These are phyloP conservation scores for Metschnikowia reukaufii DNA, from an alignment of 805 yeast genomes.

Conservation along the genomic window DNA sequence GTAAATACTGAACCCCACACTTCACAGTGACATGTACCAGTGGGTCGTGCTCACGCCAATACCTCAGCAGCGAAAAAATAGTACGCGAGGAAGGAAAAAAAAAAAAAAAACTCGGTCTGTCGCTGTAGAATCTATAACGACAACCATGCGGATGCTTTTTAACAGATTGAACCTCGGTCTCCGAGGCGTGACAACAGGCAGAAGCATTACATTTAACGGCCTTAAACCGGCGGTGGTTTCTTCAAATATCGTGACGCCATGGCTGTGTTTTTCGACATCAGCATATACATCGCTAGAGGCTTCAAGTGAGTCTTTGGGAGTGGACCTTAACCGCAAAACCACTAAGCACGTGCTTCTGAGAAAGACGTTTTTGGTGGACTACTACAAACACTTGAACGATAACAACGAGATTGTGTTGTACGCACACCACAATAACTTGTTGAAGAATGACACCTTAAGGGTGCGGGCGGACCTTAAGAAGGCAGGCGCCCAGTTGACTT, in stretches of 20 bases:
- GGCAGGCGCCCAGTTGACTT: slow-evolving; percentile 68
- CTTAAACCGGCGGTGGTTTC: neutral
- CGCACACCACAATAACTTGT: slow-evolving; percentile 81
- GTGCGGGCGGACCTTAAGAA: slow-evolving; percentile 61
- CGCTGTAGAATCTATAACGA: neutral
- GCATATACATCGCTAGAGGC: neutral
- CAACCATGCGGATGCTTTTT: slow-evolving; percentile 4
- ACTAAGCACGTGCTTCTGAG: slow-evolving; percentile 68
- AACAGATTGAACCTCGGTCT: neutral
- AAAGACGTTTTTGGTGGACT: slow-evolving; percentile 83
- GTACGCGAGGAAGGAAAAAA: neutral
- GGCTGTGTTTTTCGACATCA: slow-evolving; percentile 5
- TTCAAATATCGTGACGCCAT: slow-evolving; percentile 3
- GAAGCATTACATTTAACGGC: neutral
- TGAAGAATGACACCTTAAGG: slow-evolving; percentile 63
- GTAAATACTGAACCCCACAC: neutral
- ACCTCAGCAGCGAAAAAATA: slow-evolving; percentile 1
- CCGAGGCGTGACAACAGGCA: slow-evolving; percentile 4
- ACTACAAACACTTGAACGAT: slow-evolving; percentile 70
- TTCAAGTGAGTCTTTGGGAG: neutral
- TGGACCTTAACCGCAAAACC: slow-evolving; percentile 38
- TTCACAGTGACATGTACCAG: neutral
- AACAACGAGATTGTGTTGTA: slow-evolving; percentile 69
- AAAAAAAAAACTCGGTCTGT: slow-evolving; percentile 1
- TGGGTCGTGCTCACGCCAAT: slow-evolving; percentile 12